Evolutionary conservation across 2,329 filamentous ascomycete species (phyloP), one percentile per base, ranked within the genome.

Genomic region (Fusarium sp.): DNA sequence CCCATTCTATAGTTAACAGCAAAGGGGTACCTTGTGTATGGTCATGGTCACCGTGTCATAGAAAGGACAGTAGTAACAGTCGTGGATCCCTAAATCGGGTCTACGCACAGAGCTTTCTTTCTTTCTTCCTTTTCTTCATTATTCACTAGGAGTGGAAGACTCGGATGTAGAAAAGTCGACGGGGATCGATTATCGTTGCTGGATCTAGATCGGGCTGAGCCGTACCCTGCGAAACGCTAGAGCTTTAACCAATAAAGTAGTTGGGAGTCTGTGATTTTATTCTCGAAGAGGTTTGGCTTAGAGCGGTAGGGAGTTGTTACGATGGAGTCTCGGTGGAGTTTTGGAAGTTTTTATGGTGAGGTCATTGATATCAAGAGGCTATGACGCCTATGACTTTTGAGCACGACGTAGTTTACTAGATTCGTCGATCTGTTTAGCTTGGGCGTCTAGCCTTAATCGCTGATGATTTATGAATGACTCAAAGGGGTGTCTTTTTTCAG

Each of bases 21-120:
- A 26, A 11, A 13, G 18, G 11, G 6, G 1, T 5, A 6, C 4
- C 11, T 2, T 30, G 10, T 42, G 9, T 36, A 37, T 57, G 46
- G 54, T 57, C 54, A 52, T 57, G 46, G 6, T 53, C 45, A 41
- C 49, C 33, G 54, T 57, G 54, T 57, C 46, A 57, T 57, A 52
- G 45, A 57, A 40, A 18, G 11, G 12, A 15, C 6, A 3, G 11
- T 15, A 28, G 12, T 28, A 5, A 18, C 16, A 11, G 6, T 18
- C 47, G n/a, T 16, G n/a, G 33, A 51, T 30, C 47, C 13, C 6
- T 28, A 30, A 30, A 51, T 7, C 13, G 34, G 47, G 23, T 40
- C 47, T 36, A 9, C 16, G 42, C 42, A 28, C 42, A 45, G 42
- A 51, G n/a, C n/a, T 4, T 31, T 12, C 20, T 28, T 31, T 51